These are phyloP conservation scores for Wickerhamomyces chaumierensis DNA, from an alignment of 805 yeast genomes.

Conservation along the genomic window DNA sequence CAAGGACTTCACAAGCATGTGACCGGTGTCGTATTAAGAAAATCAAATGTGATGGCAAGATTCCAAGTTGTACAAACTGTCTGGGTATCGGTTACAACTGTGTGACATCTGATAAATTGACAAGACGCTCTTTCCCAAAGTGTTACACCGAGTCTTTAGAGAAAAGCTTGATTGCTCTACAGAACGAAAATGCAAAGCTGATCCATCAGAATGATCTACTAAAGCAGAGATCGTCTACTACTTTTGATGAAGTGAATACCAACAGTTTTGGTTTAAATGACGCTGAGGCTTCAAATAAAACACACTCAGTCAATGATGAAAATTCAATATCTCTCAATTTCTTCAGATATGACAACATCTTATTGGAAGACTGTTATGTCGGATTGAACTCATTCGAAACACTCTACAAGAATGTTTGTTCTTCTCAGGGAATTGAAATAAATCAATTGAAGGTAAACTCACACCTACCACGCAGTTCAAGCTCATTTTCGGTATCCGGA, in stretches of 20 bases:
- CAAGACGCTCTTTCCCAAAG: constrained; percentile 70
- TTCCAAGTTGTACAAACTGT: constrained; percentile 61
- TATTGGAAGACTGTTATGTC: constrained; percentile 13
- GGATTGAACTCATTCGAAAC: constrained; percentile 17
- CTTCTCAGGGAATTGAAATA: not conserved
- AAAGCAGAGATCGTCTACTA: no score
- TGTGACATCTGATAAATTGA: constrained; percentile 59
- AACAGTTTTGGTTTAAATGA: no score
- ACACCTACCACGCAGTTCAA: no score
- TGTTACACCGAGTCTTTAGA: constrained; percentile 75
- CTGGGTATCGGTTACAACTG: constrained; percentile 54
- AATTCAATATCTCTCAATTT: constrained; percentile 11
- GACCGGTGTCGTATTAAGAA: constrained; percentile 71
- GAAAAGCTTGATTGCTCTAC: constrained; percentile 45
- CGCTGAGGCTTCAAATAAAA: no score
- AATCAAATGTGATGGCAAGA: constrained; percentile 63
- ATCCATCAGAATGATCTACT: constrained; percentile 23
- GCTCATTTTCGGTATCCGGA: not conserved
- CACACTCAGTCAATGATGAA: not conserved
- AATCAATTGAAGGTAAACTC: no score
- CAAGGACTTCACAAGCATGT: constrained; percentile 68
- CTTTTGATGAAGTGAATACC: not conserved
- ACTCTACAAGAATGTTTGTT: constrained; percentile 8
- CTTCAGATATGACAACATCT: constrained; percentile 15
- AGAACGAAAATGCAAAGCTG: constrained; percentile 37